These are phyloP conservation scores for Erigeron canadensis DNA, from an alignment of 129 eudicot species.

Conservation along the genomic window DNA sequence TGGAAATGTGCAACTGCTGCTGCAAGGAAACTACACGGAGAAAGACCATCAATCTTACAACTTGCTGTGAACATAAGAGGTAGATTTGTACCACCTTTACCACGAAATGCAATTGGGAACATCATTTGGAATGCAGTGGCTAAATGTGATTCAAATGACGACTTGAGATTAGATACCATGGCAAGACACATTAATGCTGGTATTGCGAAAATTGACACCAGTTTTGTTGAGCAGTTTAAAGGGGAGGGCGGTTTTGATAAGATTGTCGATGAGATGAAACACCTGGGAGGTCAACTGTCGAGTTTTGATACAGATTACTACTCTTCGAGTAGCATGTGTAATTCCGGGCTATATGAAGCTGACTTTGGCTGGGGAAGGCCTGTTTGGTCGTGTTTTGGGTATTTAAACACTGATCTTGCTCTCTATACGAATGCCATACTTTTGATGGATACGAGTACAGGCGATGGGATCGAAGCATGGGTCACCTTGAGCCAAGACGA, in stretches of 20 bases:
- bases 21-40: too few relatives aligned
- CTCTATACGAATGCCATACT: background rate
- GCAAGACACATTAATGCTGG: background rate
- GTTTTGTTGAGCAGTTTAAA: background rate
- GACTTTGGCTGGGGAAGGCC: constrained; percentile 21
- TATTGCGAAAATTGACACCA: background rate
- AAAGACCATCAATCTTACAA: too few relatives aligned
- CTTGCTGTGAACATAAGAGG: too few relatives aligned
- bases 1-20: too few relatives aligned
- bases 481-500: constrained; percentile 12
- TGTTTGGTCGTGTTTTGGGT: background rate
- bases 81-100: too few relatives aligned
- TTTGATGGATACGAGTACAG: constrained; percentile 16
- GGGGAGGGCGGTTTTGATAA: background rate
- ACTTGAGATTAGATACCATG: background rate
- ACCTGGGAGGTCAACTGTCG: background rate
- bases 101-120: too few relatives aligned
- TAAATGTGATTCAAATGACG: background rate
- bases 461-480: constrained; percentile 18
- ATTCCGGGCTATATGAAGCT: constrained; percentile 7
- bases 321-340: constrained; percentile 11
- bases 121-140: too few relatives aligned
- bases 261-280: background rate
- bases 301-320: constrained; percentile 6
- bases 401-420: background rate